Evolutionary conservation across 23 red algal species (phyloP), one percentile per base, ranked within the genome.

Genomic region (Chondrus crispus): DNA sequence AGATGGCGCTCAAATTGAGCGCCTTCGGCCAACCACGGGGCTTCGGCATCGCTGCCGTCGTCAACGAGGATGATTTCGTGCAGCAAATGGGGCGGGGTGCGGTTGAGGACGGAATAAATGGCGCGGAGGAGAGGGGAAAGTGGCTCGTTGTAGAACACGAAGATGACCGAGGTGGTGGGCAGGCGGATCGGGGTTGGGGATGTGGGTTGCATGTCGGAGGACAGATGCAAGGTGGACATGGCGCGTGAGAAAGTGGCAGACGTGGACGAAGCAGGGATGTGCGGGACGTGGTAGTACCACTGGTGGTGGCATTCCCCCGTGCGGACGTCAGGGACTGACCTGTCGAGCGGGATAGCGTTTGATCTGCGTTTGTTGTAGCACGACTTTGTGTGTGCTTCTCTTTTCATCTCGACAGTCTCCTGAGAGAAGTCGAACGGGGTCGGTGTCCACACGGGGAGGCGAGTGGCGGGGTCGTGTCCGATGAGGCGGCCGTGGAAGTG

Each of bases 61-160:
- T 92, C 88, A 16, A 92, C 88, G 41, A 92, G 74, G 19, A 92
- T 83, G 32, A 92, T 92, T 72, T 92, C 75, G 33, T 83, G 74
- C 63, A 92, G 47, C 29, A 92, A 74, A 14, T 70, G 52, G 7
- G 22, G 55, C 22, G 88, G 88, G 9, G 88, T 82, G 24, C 88
- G 73, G 68, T 92, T 81, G 40, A 92, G 75, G 9, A 92, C 54
- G 6, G 88, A 92, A 68, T 92, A 72, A 70, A 92, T 39, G 3
- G 75, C 57, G 46, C 88, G 74, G 19, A 92, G 63, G 46, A 92
- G 40, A 2, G 88, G 57, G 9, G 75, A 82, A 37, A 92, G 36
- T 46, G 77, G 88, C 37, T 92, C 88, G 54, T 92, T 92, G 32
- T 82, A 92, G 45, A 91, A 82, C 62, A 92, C 77, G 55, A 92